Evolutionary conservation across 352 stramenopile genomes (phyloP).

Genomic region (Sclerospora graminicola): DNA sequence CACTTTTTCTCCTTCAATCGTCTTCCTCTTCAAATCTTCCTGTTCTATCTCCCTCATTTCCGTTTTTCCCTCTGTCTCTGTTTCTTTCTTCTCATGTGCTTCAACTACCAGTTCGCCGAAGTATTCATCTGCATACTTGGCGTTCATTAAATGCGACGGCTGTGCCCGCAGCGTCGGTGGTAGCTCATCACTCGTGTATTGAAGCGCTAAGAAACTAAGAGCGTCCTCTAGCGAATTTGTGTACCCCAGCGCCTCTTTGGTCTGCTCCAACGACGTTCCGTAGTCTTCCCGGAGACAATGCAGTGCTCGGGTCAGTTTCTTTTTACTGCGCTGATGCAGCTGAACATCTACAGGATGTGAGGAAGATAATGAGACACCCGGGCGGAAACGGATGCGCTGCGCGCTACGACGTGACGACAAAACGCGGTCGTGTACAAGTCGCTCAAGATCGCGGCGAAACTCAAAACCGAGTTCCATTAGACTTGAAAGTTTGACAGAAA

Average conservation of each 20-base stretch:
- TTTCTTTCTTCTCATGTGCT: constrained; percentile 10
- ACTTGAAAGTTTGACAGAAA: too few relatives aligned
- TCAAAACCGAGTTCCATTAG: constrained; percentile 39
- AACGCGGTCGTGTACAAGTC: constrained; percentile 33
- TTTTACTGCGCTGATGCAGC: constrained; percentile 34
- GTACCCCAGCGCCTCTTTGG: constrained; percentile 37
- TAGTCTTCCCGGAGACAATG: constrained; percentile 42
- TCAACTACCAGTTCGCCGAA: constrained; percentile 24
- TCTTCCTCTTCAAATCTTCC: not conserved
- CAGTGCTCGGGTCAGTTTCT: constrained; percentile 42
- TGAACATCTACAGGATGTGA: constrained; percentile 28
- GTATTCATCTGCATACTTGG: constrained; percentile 8
- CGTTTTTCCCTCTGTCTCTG: too few relatives aligned
- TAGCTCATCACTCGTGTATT: constrained; percentile 45
- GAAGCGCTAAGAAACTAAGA: constrained; percentile 48
- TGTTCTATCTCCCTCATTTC: not conserved
- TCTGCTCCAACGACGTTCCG: constrained; percentile 18
- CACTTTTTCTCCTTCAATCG: not conserved
- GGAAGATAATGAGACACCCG: constrained; percentile 23
- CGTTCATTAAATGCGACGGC: constrained; percentile 6
- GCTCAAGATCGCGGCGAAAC: constrained; percentile 44
- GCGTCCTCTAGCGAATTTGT: constrained; percentile 61
- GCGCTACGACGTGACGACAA: constrained; percentile 9
- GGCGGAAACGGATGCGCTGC: constrained; percentile 40
- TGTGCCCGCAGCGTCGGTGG: constrained; percentile 29